Evolutionary conservation across 2,329 filamentous ascomycete species (phyloP), one percentile per base, ranked within the genome.

Genomic region (Blastomyces gilchristii): DNA sequence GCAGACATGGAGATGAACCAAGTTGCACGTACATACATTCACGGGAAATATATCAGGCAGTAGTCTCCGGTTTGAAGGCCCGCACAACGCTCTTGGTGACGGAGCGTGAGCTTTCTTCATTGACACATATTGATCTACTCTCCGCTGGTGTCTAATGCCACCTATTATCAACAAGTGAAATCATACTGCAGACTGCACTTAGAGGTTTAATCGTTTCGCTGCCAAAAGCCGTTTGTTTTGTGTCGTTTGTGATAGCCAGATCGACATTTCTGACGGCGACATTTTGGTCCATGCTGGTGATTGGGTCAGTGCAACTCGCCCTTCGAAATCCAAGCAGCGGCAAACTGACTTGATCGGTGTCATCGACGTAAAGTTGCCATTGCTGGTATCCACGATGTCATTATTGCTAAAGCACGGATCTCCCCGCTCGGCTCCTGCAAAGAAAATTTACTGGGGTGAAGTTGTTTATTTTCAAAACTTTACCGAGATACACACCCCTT

Each of bases 321-420:
- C 0, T 75, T 78, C 2, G 87, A 90, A 65, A 84, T 96, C 52
- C 88, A 95, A 74, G 77, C 75, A 16, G 87, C 91, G 70, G 78
- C 96, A 56, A 82, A 91, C 75, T 96, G 90, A 90, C 79, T 96
- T 25, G 80, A 79, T 43, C 82, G 88, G 22, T 87, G 89, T 0
- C 90, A 95, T 71, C 75, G 76, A 50, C 81, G 91, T 73, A 95
- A 95, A 74, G 79, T 96, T 16, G 81, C 91, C 18, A 84, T 96
- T 41, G 85, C 85, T 16, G 91, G 91, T 0, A 96, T 96, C 71
- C 91, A 96, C 71, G 91, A 96, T 69, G 85, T 84, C 65, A 90
- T 84, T 77, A 87, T 95, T 63, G 91, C 94, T 73, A 78, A 82
- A 34, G 77, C 77, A 82, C 28, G 80, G 87, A 5, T 73, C 71